These are phyloP conservation scores for Silybum marianum DNA, from an alignment of 129 eudicot genomes.

Conservation along the genomic window DNA sequence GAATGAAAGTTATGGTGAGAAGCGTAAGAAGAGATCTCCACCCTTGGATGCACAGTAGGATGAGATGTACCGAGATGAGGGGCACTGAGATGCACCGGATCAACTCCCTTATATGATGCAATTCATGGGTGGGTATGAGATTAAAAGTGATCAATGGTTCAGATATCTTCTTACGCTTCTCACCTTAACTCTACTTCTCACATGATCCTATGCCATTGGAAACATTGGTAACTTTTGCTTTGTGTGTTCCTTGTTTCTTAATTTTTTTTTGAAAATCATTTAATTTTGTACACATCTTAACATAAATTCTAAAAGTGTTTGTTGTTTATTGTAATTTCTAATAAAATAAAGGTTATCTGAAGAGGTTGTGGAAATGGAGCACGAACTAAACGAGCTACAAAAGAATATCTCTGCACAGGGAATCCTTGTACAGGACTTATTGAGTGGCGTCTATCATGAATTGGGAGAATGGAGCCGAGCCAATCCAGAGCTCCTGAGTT, in stretches of 20 bases:
- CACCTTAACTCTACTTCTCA: too few relatives aligned
- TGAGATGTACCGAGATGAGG: too few relatives aligned
- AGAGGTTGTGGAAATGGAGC: slow-evolving; percentile 91
- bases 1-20: too few relatives aligned
- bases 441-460: slow-evolving; percentile 73
- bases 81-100: background rate
- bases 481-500: slow-evolving; percentile 39
- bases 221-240: background rate
- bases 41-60: too few relatives aligned
- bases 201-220: background rate
- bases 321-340: slow-evolving; percentile 3
- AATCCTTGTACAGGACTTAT: slow-evolving; percentile 78
- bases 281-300: slow-evolving; percentile 2
- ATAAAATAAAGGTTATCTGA: slow-evolving; percentile 66
- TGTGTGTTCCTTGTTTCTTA: background rate
- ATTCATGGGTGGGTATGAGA: too few relatives aligned
- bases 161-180: too few relatives aligned
- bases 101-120: background rate
- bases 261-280: background rate
- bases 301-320: background rate
- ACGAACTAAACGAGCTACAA: slow-evolving; percentile 74
- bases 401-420: slow-evolving; percentile 88
- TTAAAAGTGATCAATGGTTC: too few relatives aligned
- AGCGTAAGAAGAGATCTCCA: too few relatives aligned
- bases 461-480: slow-evolving; percentile 64